These are phyloP conservation scores for Fusarium graminum DNA, from an alignment of 2,329 filamentous ascomycete species.

Conservation along the genomic window DNA sequence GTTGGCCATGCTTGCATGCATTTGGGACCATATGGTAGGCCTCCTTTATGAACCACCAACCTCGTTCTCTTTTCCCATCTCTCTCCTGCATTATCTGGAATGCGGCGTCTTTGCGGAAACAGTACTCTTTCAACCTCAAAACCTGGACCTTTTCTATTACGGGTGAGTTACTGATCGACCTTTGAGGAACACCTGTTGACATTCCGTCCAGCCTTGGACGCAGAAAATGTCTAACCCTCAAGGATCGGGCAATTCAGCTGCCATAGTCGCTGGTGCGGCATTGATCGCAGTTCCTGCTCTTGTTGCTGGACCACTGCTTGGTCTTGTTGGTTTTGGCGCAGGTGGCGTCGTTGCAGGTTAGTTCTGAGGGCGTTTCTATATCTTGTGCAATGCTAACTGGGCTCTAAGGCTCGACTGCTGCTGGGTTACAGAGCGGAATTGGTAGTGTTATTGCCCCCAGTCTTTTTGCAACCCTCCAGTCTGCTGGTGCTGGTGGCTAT, in stretches of 20 bases:
- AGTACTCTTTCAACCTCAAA: background rate
- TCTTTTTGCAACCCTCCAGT: constrained; percentile 51
- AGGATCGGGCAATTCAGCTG: background rate
- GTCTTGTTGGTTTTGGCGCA: background rate
- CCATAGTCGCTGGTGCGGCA: background rate
- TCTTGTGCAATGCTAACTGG: background rate
- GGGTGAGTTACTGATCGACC: background rate
- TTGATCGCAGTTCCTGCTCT: background rate
- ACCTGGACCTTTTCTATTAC: background rate
- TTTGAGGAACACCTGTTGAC: background rate
- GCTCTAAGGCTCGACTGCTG: constrained; percentile 44
- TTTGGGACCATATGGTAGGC: background rate
- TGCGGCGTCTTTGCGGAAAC: background rate
- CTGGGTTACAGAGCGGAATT: constrained; percentile 46
- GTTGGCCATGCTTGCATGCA: background rate
- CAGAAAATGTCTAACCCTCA: background rate
- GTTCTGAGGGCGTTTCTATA: background rate
- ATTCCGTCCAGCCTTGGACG: background rate
- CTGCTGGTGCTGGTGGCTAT: constrained; percentile 50
- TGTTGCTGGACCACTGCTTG: background rate
- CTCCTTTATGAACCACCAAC: background rate
- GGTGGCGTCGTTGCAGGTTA: constrained; percentile 7
- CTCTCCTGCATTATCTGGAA: background rate
- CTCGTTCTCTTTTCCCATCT: background rate
- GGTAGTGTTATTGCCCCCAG: constrained; percentile 47